These are phyloP conservation scores for Coemansia sp. DNA, from an alignment of 192 early-diverging fungal genomes.

Conservation along the genomic window DNA sequence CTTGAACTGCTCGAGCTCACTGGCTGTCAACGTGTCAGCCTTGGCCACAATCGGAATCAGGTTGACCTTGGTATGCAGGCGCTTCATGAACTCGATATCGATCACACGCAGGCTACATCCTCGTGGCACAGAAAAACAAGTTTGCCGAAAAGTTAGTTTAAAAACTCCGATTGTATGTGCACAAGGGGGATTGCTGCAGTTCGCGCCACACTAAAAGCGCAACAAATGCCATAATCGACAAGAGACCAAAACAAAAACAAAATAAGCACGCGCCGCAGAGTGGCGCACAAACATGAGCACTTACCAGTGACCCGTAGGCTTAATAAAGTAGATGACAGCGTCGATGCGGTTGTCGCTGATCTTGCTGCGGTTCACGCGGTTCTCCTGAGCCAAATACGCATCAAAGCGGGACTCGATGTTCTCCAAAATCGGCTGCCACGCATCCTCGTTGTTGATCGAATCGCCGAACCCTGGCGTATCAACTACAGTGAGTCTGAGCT, in stretches of 20 bases:
- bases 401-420: conserved; percentile 96
- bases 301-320: conserved; percentile 89
- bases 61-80: conserved; percentile 84
- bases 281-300: conserved; percentile 2
- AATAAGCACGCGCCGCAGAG: conserved; percentile 2
- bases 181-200: neutral
- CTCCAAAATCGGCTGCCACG: conserved; percentile 96
- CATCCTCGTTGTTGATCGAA: conserved; percentile 97
- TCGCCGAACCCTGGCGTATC: conserved; percentile 99
- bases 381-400: conserved; percentile 90
- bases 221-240: neutral
- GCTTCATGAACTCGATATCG: conserved; percentile 95
- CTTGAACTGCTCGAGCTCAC: conserved; percentile 83
- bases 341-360: conserved; percentile 95
- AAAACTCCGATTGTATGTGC: too few relatives aligned
- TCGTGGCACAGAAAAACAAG: neutral
- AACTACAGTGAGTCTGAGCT: conserved; percentile 88
- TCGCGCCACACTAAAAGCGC: neutral
- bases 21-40: conserved; percentile 84
- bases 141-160: neutral
- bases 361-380: conserved; percentile 80
- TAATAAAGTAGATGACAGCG: conserved; percentile 95
- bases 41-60: conserved; percentile 88
- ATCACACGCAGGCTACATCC: conserved; percentile 71
- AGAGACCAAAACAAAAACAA: conserved; percentile 1